Evolutionary conservation across 2,329 filamentous ascomycete genomes (phyloP).

Genomic region (Diaporthe eres): DNA sequence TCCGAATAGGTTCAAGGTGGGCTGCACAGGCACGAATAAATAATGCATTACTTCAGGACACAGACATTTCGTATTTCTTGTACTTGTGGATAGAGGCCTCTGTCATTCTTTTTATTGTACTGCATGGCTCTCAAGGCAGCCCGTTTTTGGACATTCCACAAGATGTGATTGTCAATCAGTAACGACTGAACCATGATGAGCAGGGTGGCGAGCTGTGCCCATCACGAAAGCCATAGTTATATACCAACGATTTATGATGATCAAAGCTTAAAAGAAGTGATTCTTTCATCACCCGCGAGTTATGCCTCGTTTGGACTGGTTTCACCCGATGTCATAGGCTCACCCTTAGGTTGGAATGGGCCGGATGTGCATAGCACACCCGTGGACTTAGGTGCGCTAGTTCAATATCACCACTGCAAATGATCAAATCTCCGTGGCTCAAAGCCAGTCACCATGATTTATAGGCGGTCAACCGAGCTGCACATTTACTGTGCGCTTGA

Average conservation of each 20-base stretch:
- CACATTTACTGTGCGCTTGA: background rate
- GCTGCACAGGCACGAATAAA: background rate
- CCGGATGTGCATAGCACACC: background rate
- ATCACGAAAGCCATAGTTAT: background rate
- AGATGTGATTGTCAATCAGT: background rate
- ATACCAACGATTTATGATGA: background rate
- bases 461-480: background rate
- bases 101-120: background rate
- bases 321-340: conserved; percentile 19
- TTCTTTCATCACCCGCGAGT: background rate
- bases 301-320: background rate
- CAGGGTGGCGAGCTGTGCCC: background rate
- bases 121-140: background rate
- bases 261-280: background rate
- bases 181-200: background rate
- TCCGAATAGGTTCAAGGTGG: background rate
- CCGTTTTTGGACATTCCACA: background rate
- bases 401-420: background rate
- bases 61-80: background rate
- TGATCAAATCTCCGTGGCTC: background rate
- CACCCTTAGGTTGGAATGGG: background rate
- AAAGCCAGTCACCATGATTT: background rate
- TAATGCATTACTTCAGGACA: background rate
- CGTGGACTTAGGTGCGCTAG: background rate
- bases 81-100: background rate